Evolutionary conservation across 1,139 yeast genomes (phyloP).

Genomic region (Scheffersomyces cryptocercus): DNA sequence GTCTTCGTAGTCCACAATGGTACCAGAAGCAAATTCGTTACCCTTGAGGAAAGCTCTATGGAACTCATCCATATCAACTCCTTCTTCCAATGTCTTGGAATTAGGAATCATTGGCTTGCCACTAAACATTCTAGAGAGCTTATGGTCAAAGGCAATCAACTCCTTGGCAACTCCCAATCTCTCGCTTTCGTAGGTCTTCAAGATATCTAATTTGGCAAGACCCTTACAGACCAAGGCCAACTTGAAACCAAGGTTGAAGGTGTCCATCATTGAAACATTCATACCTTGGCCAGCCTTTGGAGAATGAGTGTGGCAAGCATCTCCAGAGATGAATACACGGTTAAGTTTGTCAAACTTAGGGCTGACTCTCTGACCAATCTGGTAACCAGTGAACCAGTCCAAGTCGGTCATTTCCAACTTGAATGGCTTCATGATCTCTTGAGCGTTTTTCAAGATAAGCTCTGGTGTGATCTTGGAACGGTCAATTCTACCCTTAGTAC

Average conservation of each 20-base stretch:
- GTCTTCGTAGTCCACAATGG: constrained; percentile 26
- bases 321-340: constrained; percentile 36
- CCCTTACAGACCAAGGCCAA: constrained; percentile 33
- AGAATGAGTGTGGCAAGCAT: constrained; percentile 41
- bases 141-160: constrained; percentile 32
- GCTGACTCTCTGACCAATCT: constrained; percentile 37
- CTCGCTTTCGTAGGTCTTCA: constrained; percentile 31
- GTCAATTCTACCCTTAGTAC: constrained; percentile 24
- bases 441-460: constrained; percentile 27
- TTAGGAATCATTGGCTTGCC: constrained; percentile 24
- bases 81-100: constrained; percentile 14
- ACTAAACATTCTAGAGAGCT: constrained; percentile 30
- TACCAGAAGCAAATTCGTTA: constrained; percentile 33
- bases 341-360: constrained; percentile 18
- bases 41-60: constrained; percentile 26
- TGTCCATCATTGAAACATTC: constrained; percentile 28
- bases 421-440: constrained; percentile 29
- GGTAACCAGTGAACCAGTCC: constrained; percentile 36
- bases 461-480: constrained; percentile 28
- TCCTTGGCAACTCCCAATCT: constrained; percentile 32
- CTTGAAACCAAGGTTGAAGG: constrained; percentile 39
- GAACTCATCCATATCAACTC: constrained; percentile 30
- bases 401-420: constrained; percentile 27
- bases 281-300: constrained; percentile 44
- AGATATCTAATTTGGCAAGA: constrained; percentile 12